Evolutionary conservation across 352 stramenopile genomes (phyloP).

Genomic region (Phytophthora boehmeriae): DNA sequence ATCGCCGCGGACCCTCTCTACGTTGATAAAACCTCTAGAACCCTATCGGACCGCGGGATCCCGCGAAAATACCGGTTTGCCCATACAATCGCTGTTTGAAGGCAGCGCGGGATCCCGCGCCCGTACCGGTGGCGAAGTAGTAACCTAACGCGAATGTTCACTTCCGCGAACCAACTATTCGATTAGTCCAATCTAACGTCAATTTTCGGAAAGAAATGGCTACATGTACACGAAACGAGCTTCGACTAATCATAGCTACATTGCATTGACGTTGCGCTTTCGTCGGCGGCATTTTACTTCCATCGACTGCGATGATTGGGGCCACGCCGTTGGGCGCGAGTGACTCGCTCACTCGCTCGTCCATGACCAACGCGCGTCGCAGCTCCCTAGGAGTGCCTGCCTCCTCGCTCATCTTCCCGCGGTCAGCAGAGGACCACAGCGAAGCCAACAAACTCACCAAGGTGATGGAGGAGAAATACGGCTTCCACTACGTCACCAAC

Average conservation of each 20-base stretch:
- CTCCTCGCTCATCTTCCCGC: slow-evolving; percentile 75
- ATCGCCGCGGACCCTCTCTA: too few relatives aligned
- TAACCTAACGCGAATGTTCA: not conserved
- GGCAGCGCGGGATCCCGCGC: too few relatives aligned
- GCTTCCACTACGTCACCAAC: slow-evolving; percentile 86
- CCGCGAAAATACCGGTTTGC: too few relatives aligned
- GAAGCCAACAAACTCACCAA: slow-evolving; percentile 70
- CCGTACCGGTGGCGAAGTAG: too few relatives aligned
- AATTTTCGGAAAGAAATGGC: slow-evolving; percentile 1
- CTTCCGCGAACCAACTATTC: not conserved
- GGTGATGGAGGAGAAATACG: slow-evolving; percentile 80
- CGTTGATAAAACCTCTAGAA: too few relatives aligned
- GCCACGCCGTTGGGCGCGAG: slow-evolving; percentile 17
- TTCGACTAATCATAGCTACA: slow-evolving; percentile 3
- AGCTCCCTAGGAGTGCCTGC: slow-evolving; percentile 70
- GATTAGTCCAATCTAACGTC: not conserved
- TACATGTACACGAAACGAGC: not conserved
- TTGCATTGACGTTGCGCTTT: not conserved
- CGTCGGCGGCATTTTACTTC: too few relatives aligned
- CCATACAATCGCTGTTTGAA: too few relatives aligned
- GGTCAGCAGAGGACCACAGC: slow-evolving; percentile 66
- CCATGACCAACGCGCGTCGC: slow-evolving; percentile 40
- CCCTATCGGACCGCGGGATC: too few relatives aligned
- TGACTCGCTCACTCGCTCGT: slow-evolving; percentile 19
- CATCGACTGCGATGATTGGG: too few relatives aligned